phyloP scores from a whole-genome alignment of 495 filamentous ascomycete species.

The Aspergillus bridgeri region DNA sequence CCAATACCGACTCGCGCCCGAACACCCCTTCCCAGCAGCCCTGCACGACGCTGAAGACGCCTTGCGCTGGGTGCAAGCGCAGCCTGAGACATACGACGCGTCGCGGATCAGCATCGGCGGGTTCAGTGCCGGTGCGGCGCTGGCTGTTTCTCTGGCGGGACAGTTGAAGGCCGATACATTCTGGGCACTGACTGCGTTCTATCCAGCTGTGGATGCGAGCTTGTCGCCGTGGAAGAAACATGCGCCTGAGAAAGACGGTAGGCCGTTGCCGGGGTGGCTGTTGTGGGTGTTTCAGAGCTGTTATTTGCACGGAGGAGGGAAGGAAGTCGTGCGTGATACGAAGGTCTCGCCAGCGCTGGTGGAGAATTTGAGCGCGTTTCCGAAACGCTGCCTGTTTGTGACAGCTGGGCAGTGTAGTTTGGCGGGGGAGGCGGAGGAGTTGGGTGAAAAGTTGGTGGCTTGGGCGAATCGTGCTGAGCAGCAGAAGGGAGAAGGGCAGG shows the following conservation, averaged over 20 bases:
- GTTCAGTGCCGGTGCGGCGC: constrained; percentile 20
- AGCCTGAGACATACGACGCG: neutral
- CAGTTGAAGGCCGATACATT: constrained; percentile 17
- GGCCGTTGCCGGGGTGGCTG: constrained; percentile 1
- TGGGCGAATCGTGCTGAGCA: neutral
- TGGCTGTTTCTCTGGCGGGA: constrained; percentile 18
- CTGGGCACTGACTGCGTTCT: constrained; percentile 19
- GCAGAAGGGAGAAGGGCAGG: constrained; percentile 6
- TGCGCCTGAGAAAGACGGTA: neutral
- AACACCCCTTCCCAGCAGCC: constrained; percentile 64
- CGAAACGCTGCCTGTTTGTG: constrained; percentile 22
- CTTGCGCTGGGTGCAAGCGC: constrained; percentile 12
- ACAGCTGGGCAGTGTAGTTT: constrained; percentile 26
- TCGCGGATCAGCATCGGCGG: neutral
- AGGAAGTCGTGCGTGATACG: constrained; percentile 11
- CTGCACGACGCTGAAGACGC: constrained; percentile 57
- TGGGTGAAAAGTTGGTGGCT: constrained; percentile 19
- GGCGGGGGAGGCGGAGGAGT: constrained; percentile 26
- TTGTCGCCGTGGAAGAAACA: neutral
- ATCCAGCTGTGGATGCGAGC: constrained; percentile 20
- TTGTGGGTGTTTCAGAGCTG: neutral
- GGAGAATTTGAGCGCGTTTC: constrained; percentile 15
- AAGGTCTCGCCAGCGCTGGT: constrained; percentile 26
- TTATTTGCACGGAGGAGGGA: constrained; percentile 11
- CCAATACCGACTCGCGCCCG: constrained; percentile 68